Evolutionary conservation across 805 yeast species (phyloP).

Genomic region (Wickerhamiella australiensis): DNA sequence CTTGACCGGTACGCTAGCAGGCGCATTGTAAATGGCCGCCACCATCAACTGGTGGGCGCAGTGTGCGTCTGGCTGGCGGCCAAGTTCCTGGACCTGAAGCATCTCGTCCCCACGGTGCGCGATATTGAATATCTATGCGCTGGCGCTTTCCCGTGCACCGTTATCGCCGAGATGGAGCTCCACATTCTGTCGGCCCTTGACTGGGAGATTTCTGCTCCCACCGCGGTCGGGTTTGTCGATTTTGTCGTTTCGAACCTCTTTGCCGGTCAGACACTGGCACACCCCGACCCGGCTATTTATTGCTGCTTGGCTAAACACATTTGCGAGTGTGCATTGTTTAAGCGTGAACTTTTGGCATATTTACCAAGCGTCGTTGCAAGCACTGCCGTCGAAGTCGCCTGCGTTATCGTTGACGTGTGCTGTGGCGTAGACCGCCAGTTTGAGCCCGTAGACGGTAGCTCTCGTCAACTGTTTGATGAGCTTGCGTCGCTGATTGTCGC

Average conservation of each 20-base stretch:
- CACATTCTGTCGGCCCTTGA: conserved; percentile 59
- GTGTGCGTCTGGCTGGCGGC: conserved; percentile 90
- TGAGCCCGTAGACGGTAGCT: conserved; percentile 12
- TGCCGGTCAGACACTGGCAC: conserved; percentile 9
- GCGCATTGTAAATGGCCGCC: conserved; percentile 72
- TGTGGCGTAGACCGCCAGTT: conserved; percentile 17
- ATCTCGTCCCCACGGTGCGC: conserved; percentile 57
- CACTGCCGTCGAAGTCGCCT: conserved; percentile 29
- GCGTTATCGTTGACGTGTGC: conserved; percentile 18
- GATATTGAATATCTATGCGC: conserved; percentile 68
- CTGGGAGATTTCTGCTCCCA: conserved; percentile 62
- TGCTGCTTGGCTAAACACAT: conserved; percentile 27
- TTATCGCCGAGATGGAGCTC: conserved; percentile 65
- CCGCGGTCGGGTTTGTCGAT: conserved; percentile 36
- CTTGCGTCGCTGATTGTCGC: conserved; percentile 19
- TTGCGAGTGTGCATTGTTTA: conserved; percentile 29
- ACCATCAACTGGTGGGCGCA: conserved; percentile 80
- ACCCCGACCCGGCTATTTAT: conserved; percentile 12
- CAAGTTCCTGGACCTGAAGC: conserved; percentile 65
- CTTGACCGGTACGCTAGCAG: conserved; percentile 87
- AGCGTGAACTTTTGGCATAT: conserved; percentile 24
- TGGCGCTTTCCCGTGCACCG: conserved; percentile 44
- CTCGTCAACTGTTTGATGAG: conserved; percentile 21
- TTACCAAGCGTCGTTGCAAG: conserved; percentile 28
- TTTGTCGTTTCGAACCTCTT: conserved; percentile 12